These are phyloP conservation scores for Tagetes patula DNA, from an alignment of 129 eudicot species.

Conservation along the genomic window DNA sequence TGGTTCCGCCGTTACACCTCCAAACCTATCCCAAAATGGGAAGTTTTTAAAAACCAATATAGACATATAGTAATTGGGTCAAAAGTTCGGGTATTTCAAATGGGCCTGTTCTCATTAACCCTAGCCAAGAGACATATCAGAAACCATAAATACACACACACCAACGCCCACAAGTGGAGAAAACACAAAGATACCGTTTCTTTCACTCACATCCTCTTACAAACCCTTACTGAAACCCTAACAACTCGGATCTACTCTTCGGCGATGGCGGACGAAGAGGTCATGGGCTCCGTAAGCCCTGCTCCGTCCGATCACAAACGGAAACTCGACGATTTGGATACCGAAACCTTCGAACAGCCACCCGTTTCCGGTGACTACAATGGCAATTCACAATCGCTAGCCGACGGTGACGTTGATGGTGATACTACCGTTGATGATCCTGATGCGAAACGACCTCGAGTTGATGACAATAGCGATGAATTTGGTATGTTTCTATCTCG, in stretches of 20 bases:
- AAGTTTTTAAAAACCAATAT: too few species aligned
- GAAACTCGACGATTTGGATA: constrained; percentile 70
- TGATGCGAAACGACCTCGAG: constrained; percentile 71
- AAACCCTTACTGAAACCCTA: constrained; percentile 38
- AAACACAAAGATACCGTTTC: neutral
- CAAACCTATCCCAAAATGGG: too few species aligned
- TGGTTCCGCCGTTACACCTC: too few species aligned
- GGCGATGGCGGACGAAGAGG: constrained; percentile 56
- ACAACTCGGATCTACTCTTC: constrained; percentile 30
- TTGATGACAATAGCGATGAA: constrained; percentile 45
- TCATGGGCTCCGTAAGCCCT: constrained; percentile 43
- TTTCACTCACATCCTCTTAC: constrained; percentile 2
- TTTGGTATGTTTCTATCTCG: constrained; percentile 37
- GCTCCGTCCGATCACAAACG: constrained; percentile 63
- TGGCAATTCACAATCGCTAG: constrained; percentile 32
- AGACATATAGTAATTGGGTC: neutral
- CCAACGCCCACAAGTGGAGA: constrained; percentile 7
- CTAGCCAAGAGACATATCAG: constrained; percentile 15
- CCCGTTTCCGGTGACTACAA: constrained; percentile 32
- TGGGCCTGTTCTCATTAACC: constrained; percentile 16
- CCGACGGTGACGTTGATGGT: constrained; percentile 25
- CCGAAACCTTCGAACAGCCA: constrained; percentile 47
- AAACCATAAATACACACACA: neutral
- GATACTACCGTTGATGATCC: constrained; percentile 37
- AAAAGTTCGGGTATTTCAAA: neutral